Evolutionary conservation across 148 eudicot species (phyloP).

Genomic region (Cornus controversa): DNA sequence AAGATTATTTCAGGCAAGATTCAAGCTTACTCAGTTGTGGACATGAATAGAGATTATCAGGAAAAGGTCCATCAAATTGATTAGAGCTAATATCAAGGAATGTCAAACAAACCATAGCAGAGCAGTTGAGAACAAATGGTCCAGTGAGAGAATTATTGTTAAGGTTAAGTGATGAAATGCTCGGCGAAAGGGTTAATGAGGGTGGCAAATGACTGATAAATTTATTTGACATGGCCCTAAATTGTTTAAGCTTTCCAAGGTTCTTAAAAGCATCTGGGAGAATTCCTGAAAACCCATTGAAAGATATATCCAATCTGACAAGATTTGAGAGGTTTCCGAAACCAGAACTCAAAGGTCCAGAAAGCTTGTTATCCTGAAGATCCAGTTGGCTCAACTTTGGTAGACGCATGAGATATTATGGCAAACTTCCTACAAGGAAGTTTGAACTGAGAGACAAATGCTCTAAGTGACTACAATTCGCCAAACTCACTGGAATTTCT

Average conservation of each 20-base stretch:
- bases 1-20: slow-evolving; percentile 26
- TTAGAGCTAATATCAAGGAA: slow-evolving; percentile 30
- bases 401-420: slow-evolving; percentile 20
- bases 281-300: slow-evolving; percentile 24
- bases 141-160: slow-evolving; percentile 33
- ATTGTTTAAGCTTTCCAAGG: slow-evolving; percentile 11
- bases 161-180: slow-evolving; percentile 20
- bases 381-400: slow-evolving; percentile 10
- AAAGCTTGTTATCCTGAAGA: slow-evolving; percentile 26
- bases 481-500: slow-evolving; percentile 17
- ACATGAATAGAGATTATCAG: slow-evolving; percentile 24
- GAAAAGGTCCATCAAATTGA: slow-evolving; percentile 23
- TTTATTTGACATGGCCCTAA: slow-evolving; percentile 27
- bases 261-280: slow-evolving; percentile 30
- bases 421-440: slow-evolving; percentile 22
- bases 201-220: slow-evolving; percentile 23
- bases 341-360: no score
- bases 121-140: slow-evolving; percentile 25
- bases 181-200: slow-evolving; percentile 21
- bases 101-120: slow-evolving; percentile 25
- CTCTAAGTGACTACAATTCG: slow-evolving; percentile 26
- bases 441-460: slow-evolving; percentile 21
- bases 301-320: slow-evolving; percentile 23
- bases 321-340: slow-evolving; percentile 32
- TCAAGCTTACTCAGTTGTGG: slow-evolving; percentile 18